These are phyloP conservation scores for Penicillium crystallinum DNA, from an alignment of 495 filamentous ascomycete genomes.

Conservation along the genomic window DNA sequence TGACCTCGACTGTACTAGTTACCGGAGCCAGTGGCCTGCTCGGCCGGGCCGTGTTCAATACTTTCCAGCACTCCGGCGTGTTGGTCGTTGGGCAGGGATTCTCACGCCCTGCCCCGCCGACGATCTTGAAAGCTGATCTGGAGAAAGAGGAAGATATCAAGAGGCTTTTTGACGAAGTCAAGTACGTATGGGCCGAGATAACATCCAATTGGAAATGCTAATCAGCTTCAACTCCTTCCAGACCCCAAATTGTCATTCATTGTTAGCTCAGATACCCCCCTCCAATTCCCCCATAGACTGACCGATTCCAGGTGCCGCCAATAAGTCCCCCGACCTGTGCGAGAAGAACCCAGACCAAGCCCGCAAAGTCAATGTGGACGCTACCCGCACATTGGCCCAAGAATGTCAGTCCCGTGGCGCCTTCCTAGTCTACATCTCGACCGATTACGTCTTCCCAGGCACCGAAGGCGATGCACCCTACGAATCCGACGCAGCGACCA, in stretches of 20 bases:
- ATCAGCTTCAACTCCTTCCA: slow-evolving; percentile 25
- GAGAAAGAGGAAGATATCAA: slow-evolving; percentile 56
- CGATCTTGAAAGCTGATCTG: slow-evolving; percentile 73
- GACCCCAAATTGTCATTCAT: slow-evolving; percentile 78
- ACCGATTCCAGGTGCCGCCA: slow-evolving; percentile 65
- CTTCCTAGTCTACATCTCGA: slow-evolving; percentile 86
- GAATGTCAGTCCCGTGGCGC: slow-evolving; percentile 57
- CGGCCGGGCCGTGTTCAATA: slow-evolving; percentile 72
- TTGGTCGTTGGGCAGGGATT: slow-evolving; percentile 76
- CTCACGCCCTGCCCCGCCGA: slow-evolving; percentile 64
- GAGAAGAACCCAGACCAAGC: slow-evolving; percentile 73
- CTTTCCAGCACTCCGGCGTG: slow-evolving; percentile 66
- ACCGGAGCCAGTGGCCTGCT: slow-evolving; percentile 85
- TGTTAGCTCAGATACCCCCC: slow-evolving; percentile 48
- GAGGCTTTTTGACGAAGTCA: slow-evolving; percentile 52
- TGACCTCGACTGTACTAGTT: slow-evolving; percentile 64
- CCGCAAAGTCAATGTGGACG: slow-evolving; percentile 68
- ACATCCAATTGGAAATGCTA: neutral
- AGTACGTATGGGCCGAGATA: slow-evolving; percentile 23
- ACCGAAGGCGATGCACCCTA: slow-evolving; percentile 82
- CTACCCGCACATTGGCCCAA: slow-evolving; percentile 60
- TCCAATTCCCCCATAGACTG: neutral
- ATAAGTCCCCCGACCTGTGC: slow-evolving; percentile 82
- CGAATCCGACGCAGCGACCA: slow-evolving; percentile 54
- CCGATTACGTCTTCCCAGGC: slow-evolving; percentile 91